Conservation (phyloP, 805 yeast species). For the Candida oleophila region DNA sequence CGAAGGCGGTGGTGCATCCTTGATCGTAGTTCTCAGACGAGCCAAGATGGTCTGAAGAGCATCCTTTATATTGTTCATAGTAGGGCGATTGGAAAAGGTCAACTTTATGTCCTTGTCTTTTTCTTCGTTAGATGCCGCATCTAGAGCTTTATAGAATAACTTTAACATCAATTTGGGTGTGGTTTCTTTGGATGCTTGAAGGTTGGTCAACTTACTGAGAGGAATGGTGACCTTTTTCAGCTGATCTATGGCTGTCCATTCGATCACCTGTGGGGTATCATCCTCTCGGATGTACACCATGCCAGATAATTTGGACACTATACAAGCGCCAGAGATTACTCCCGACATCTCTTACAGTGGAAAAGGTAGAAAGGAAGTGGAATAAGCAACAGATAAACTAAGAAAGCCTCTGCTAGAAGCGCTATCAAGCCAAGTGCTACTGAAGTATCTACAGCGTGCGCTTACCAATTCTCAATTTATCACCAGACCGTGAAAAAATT, state of each 20-base stretch:
- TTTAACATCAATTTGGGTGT: conserved; percentile 67
- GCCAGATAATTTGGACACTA: conserved; percentile 40
- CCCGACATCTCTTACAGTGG: conserved; percentile 17
- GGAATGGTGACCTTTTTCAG: conserved; percentile 33
- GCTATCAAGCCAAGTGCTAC: no score
- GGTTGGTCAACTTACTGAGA: conserved; percentile 33
- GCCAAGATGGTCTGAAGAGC: conserved; percentile 68
- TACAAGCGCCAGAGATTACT: conserved; percentile 40
- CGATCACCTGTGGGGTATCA: conserved; percentile 37
- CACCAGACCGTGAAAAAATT: no score
- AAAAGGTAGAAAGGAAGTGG: not conserved
- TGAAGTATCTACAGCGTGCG: no score
- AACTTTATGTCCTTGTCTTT: conserved; percentile 42
- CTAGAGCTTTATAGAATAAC: conserved; percentile 42
- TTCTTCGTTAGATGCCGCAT: conserved; percentile 25
- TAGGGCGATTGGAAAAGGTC: conserved; percentile 67
- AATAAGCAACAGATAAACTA: no score
- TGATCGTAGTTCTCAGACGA: conserved; percentile 55
- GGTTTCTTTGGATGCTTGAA: conserved; percentile 70
- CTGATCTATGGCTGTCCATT: conserved; percentile 46
- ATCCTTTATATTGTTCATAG: conserved; percentile 72
- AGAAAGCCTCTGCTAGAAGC: no score
- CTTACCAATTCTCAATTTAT: no score
- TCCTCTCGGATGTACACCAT: conserved; percentile 42
- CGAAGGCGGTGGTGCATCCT: conserved; percentile 30